Base-by-base conservation (phyloP, 2,329 filamentous ascomycete species). In the Aspergillus aculeatus region DNA sequence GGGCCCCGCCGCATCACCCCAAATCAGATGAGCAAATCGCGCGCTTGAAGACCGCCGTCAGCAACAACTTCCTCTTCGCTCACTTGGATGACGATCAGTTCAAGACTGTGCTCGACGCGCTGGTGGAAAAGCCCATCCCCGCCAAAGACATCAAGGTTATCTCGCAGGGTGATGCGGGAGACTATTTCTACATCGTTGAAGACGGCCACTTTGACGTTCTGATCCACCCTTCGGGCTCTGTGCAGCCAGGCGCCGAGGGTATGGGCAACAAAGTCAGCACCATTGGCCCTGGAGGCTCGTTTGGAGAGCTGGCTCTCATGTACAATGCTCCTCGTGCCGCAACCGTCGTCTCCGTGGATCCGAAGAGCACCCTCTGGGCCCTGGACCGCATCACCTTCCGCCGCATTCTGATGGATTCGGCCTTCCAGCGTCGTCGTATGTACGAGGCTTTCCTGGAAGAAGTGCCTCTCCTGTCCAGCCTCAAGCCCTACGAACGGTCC, bases 181-280 rank as follows among this genome's bases (percentile, higher is more conserved):
- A 99, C 77, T 98, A 90, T 81, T 99, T 99, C 80, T 99, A 99
- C 75, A 88, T 99, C 26, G 92, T 98, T 19, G 95, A 99, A 75
- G 90, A 89, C 65, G 95, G 95, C 47, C 83, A 83, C 23, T 98
- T 98, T 71, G 92, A 96, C 69, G 89, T 98, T 59, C 91, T 95
- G 72, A 93, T 98, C 77, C 93, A 97, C 75, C 76, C 83, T 12
- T 84, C 84, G 10, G 94, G 95, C 61, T 81, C 86, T 47, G 83
- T 96, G 56, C 90, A 96, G 72, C 83, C 92, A 7, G 94, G 94
- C 0, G 82, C 85, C 0, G 87, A 93, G 50, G 95, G 94, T 11
- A 83, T 97, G 78, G 95, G 95, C 53, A 82, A 83, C 62, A 90
- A 92, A 69, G 94, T 98, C 29, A 87, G 87, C 68, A 87, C 84